phyloP scores from a whole-genome alignment of 2,329 filamentous ascomycete species.

The Phoma sp. region DNA sequence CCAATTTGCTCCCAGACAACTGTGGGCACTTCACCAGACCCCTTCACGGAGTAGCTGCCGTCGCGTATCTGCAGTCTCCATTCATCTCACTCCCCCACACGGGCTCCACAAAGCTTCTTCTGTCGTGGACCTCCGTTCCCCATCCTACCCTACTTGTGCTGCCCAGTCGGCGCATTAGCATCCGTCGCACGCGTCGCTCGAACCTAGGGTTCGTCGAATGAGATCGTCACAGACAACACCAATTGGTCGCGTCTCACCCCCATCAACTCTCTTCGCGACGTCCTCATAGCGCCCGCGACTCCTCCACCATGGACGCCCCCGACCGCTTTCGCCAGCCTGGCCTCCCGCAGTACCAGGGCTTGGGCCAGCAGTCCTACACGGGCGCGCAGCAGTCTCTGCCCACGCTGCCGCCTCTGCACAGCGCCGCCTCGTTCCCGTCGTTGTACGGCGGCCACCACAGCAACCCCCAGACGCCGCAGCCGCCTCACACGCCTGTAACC shows the following conservation, averaged over 20 bases:
- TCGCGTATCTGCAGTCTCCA: slow-evolving; percentile 32
- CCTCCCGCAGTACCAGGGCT: slow-evolving; percentile 42
- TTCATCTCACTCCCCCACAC: slow-evolving; percentile 41
- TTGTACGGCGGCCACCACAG: slow-evolving; percentile 46
- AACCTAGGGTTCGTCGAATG: slow-evolving; percentile 42
- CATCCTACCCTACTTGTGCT: slow-evolving; percentile 34
- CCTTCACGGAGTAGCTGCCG: slow-evolving; percentile 28
- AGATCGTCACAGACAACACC: slow-evolving; percentile 33
- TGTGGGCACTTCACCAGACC: slow-evolving; percentile 28
- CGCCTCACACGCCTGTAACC: slow-evolving; percentile 46
- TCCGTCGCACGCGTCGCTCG: slow-evolving; percentile 35
- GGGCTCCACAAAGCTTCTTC: slow-evolving; percentile 45
- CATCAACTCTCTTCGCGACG: slow-evolving; percentile 19
- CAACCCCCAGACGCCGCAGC: slow-evolving; percentile 50
- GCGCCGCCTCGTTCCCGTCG: slow-evolving; percentile 38
- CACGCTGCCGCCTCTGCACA: slow-evolving; percentile 47
- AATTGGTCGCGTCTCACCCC: slow-evolving; percentile 43
- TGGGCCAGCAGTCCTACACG: slow-evolving; percentile 43
- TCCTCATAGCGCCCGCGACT: slow-evolving; percentile 12
- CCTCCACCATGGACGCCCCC: slow-evolving; percentile 42
- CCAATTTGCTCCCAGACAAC: slow-evolving; percentile 21
- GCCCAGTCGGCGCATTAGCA: slow-evolving; percentile 34
- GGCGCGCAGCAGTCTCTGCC: slow-evolving; percentile 40
- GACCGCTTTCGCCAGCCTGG: slow-evolving; percentile 49
- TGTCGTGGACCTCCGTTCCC: slow-evolving; percentile 38